Percentiles rank a stretch among this genome's conserved stretches.
Conservation (phyloP, 2,329 filamentous ascomycete species). For the Didymosphaeria variabile region DNA sequence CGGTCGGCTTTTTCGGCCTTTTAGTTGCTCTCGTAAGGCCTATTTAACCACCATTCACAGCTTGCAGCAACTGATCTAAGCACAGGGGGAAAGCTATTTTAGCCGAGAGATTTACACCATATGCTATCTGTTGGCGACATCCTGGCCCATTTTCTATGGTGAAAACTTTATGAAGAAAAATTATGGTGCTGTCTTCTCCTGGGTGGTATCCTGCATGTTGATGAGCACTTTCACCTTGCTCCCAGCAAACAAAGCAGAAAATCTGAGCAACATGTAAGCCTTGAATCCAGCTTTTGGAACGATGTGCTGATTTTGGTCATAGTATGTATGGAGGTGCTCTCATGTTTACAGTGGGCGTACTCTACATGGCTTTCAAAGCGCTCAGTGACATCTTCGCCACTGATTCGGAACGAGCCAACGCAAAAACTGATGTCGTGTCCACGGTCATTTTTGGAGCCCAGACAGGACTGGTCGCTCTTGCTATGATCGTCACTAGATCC, state of each 20-base stretch:
- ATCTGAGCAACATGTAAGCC: constrained; percentile 76
- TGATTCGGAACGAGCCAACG: constrained; percentile 36
- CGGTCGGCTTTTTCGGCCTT: constrained; percentile 73
- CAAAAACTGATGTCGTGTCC: constrained; percentile 58
- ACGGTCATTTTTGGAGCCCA: constrained; percentile 73
- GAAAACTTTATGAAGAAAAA: constrained; percentile 75
- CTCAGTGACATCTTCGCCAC: constrained; percentile 53
- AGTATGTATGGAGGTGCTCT: constrained; percentile 78
- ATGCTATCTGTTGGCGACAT: constrained; percentile 76
- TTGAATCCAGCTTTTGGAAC: not conserved
- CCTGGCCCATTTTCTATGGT: constrained; percentile 83
- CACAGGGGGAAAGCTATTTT: constrained; percentile 88
- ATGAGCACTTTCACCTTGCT: constrained; percentile 95
- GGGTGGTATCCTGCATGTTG: constrained; percentile 77
- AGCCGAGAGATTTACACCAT: constrained; percentile 85
- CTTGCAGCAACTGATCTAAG: not conserved
- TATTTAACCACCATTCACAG: not conserved
- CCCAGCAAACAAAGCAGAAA: constrained; percentile 85
- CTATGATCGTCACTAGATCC: constrained; percentile 86
- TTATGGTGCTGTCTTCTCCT: constrained; percentile 69
- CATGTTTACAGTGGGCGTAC: constrained; percentile 78
- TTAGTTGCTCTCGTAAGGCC: constrained; percentile 73
- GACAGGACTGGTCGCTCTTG: constrained; percentile 79
- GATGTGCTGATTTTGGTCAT: constrained; percentile 18
- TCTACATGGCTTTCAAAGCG: constrained; percentile 83